Base-by-base conservation (phyloP, 2,329 filamentous ascomycete species). In the Acarospora socialis region DNA sequence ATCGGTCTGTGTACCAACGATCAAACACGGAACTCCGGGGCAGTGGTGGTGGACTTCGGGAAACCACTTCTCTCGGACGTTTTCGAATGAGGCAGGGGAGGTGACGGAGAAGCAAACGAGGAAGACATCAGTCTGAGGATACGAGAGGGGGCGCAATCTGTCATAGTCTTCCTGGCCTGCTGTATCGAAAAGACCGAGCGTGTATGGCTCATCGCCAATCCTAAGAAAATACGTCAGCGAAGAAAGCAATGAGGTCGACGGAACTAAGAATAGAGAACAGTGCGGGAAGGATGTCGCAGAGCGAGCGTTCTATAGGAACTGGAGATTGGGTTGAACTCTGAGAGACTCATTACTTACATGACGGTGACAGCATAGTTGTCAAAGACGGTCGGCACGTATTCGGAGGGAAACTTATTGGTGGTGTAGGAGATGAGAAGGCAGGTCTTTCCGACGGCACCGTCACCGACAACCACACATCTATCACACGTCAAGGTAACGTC, bases 341-440 rank as follows among this genome's bases (percentile, higher is more conserved):
- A 32, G 21, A 28, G 23, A 10, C 5, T 16, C 20, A 47, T 39
- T 35, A 77, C 84, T 77, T 70, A 94, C 90, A 98, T 98, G 47
- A 98, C 90, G 45, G 90, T 98, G 56, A 98, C 90, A 36, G 90
- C 90, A 71, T 98, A 98, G 65, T 98, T 98, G 61, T 98, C 90
- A 60, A 98, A 98, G 43, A 98, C 90, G 18, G 90, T 98, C 32
- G 90, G 90, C 37, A 98, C 90, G 60, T 98, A 98, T 86, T 98
- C 90, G 51, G 86, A 94, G 21, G 90, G 90, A 60, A 98, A 98
- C 53, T 95, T 95, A 71, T 98, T 98, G 43, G 90, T 98, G 44
- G 90, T 98, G 64, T 98, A 98, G 57, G 83, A 92, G 65, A 98
- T 98, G 55, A 98, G 75, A 44, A 98, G 75, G 64, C 90, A 98